Conservation (phyloP, 2,329 filamentous ascomycete species). For the Xylariomycetidae sp. region DNA sequence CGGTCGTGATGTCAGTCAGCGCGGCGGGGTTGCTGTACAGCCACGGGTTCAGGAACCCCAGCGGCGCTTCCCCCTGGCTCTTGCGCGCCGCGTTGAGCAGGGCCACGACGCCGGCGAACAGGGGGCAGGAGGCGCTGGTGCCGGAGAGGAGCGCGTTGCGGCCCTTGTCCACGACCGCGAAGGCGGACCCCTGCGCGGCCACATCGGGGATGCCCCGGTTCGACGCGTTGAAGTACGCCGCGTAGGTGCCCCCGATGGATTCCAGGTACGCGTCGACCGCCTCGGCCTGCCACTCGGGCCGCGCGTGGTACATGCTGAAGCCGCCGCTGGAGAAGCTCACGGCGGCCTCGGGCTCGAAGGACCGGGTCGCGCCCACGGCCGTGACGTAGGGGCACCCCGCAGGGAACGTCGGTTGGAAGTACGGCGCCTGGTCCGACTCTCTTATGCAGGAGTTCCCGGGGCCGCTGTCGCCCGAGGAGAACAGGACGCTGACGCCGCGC, state of each 20-base stretch:
- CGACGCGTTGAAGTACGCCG: constrained; percentile 30
- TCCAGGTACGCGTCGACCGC: constrained; percentile 29
- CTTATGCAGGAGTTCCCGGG: constrained; percentile 59
- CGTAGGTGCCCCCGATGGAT: constrained; percentile 34
- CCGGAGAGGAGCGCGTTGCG: constrained; percentile 21
- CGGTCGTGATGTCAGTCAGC: constrained; percentile 25
- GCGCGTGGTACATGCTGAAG: constrained; percentile 33
- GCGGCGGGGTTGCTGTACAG: constrained; percentile 28
- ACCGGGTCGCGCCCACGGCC: constrained; percentile 49
- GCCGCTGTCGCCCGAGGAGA: constrained; percentile 56
- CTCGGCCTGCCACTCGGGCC: constrained; percentile 28
- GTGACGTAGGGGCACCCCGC: constrained; percentile 50
- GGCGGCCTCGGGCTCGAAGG: constrained; percentile 27
- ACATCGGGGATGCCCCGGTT: constrained; percentile 36
- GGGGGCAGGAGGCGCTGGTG: constrained; percentile 32
- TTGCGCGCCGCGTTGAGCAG: constrained; percentile 38
- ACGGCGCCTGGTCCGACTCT: constrained; percentile 39
- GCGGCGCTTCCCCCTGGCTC: constrained; percentile 25
- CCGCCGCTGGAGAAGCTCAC: constrained; percentile 35
- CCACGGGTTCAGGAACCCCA: constrained; percentile 29
- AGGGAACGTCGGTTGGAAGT: constrained; percentile 36
- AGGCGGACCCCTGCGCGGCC: constrained; percentile 47
- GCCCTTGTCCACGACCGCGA: constrained; percentile 30
- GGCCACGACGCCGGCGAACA: constrained; percentile 35
- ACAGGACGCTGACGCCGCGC: constrained; percentile 57